A percentile compares a stretch with the other conserved stretches of the same genome.
phyloP scores from a whole-genome alignment of 2,329 filamentous ascomycete genomes.

The Ilyonectria mors-panacis region DNA sequence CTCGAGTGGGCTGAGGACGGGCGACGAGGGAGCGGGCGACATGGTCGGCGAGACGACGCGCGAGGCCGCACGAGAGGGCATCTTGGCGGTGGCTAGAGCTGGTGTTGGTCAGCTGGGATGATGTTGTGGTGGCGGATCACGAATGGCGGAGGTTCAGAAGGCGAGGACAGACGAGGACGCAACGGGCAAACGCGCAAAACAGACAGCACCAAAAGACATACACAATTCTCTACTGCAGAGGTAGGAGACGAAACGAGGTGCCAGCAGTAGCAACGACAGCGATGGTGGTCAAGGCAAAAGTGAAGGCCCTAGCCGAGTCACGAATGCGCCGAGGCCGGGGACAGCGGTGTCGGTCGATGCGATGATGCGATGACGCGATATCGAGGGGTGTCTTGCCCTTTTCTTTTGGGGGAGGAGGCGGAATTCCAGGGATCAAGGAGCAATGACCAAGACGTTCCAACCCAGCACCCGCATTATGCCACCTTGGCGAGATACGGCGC shows the following conservation, averaged over 20 bases:
- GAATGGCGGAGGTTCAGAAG: neutral
- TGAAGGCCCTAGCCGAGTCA: neutral
- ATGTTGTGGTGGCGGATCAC: neutral
- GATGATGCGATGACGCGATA: constrained; percentile 26
- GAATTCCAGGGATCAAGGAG: constrained; percentile 15
- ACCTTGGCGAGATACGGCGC: constrained; percentile 29
- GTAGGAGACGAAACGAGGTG: constrained; percentile 5
- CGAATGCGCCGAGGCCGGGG: constrained; percentile 18
- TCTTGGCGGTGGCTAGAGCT: constrained; percentile 36
- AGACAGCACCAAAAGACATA: constrained; percentile 14
- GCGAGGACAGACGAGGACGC: neutral
- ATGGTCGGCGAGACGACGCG: constrained; percentile 42
- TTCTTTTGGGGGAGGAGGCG: constrained; percentile 1
- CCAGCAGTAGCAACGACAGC: constrained; percentile 32
- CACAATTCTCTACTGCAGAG: constrained; percentile 12
- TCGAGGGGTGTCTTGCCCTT: constrained; percentile 3
- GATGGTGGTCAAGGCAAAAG: constrained; percentile 11
- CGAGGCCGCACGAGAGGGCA: constrained; percentile 44
- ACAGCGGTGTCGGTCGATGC: constrained; percentile 17
- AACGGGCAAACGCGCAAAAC: neutral
- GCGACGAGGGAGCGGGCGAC: constrained; percentile 42
- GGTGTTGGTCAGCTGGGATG: constrained; percentile 20
- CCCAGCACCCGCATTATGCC: constrained; percentile 31
- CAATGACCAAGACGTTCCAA: constrained; percentile 10
- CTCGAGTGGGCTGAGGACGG: constrained; percentile 45